phyloP scores from a whole-genome alignment of 805 yeast genomes.

The Wickerhamomyces queroliae region DNA sequence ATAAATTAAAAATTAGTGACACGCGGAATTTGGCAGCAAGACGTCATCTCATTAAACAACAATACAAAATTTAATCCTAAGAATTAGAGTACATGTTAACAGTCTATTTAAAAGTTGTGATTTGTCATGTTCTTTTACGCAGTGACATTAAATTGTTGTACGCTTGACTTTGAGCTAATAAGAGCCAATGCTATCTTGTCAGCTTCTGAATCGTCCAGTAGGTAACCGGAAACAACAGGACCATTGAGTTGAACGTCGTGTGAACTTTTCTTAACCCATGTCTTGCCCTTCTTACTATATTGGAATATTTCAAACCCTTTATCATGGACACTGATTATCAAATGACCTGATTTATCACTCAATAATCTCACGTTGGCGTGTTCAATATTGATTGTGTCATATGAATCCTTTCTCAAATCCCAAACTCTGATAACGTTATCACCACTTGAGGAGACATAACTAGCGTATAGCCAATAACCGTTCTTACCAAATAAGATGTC shows the following conservation, averaged over 20 bases:
- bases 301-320: conserved; percentile 12
- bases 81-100: too few relatives aligned
- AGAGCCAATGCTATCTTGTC: background rate
- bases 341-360: conserved; percentile 19
- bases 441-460: conserved; percentile 19
- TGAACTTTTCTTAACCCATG: conserved; percentile 10
- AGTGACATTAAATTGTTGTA: background rate
- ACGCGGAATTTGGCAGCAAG: too few relatives aligned
- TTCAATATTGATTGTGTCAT: conserved; percentile 4
- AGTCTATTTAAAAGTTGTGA: too few relatives aligned
- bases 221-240: background rate
- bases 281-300: conserved; percentile 15
- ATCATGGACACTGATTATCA: conserved; percentile 8
- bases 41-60: too few relatives aligned
- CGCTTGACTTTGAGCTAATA: background rate
- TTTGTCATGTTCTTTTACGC: too few relatives aligned
- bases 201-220: background rate
- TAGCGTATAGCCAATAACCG: conserved; percentile 55
- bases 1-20: too few relatives aligned
- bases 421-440: conserved; percentile 31
- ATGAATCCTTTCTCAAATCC: conserved; percentile 40
- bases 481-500: conserved; percentile 50
- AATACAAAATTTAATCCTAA: too few relatives aligned
- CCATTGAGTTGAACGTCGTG: conserved; percentile 4
- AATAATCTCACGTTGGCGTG: conserved; percentile 6